Evolutionary conservation across 805 yeast genomes (phyloP), one percentile per base, ranked within the genome.

Genomic region (Candida hispaniensis): DNA sequence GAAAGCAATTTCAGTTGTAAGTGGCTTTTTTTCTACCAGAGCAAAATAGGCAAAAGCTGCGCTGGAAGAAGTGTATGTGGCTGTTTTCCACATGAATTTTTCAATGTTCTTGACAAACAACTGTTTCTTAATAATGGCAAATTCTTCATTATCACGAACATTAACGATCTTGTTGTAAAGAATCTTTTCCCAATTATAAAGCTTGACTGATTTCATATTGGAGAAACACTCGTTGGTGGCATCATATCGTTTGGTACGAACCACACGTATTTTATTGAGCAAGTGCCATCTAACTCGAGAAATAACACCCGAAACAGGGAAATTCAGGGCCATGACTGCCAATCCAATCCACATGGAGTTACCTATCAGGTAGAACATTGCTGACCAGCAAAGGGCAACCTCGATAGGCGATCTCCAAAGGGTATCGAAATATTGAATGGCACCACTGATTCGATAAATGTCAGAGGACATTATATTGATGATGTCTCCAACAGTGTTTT

Each of bases 341-440:
- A 86, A 91, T 56, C 94, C 95, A 24, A 85, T 73, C 93, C 93
- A 82, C 93, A 83, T 83, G 12, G 91, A 70, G 42, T 75, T 71
- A 23, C 95, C 95, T 40, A 86, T 57, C 26, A 86, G 59, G 4
- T 70, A 67, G 55, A 83, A 71, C 38, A 86, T 63, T 1, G 91
- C 75, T 27, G 67, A 56, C 44, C 88, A 64, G 63, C 96, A 83
- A 40, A 86, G 56, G 15, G 67, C 49, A 46, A 86, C 73, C 59
- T 86, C 95, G 58, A 85, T 79, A 1, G 96, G 96, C 28, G 94
- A 94, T 1, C 93, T 82, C 93, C 94, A 83, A 33, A 81, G 63
- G 36, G 82, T 66, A 47, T 81, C 78, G 42, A 85, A 70, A 55
- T 76, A 73, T 52, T 80, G 85, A 14, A 79, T 71, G 39, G 83